These are phyloP conservation scores for Sergeia podlipaevii DNA, from an alignment of 208 protist species.

Conservation along the genomic window DNA sequence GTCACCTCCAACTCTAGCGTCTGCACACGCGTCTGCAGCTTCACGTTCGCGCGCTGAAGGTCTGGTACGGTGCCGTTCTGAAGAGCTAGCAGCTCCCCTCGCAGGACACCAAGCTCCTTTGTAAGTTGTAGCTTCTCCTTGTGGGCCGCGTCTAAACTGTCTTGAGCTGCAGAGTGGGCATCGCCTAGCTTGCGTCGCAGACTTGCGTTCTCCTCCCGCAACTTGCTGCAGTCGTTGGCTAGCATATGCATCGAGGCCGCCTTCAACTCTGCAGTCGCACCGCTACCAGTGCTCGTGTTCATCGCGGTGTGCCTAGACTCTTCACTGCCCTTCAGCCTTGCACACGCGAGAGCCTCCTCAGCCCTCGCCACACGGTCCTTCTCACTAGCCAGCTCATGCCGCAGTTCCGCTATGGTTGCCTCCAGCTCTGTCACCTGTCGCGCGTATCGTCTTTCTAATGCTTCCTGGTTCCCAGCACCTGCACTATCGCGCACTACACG, in stretches of 20 bases:
- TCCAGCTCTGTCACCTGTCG: constrained; percentile 11
- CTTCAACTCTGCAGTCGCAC: too few relatives aligned
- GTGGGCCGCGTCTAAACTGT: constrained; percentile 22
- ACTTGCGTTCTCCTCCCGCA: too few relatives aligned
- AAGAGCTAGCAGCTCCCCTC: constrained; percentile 18
- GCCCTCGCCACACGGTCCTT: too few relatives aligned
- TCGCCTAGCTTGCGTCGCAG: too few relatives aligned
- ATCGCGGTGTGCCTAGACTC: too few relatives aligned
- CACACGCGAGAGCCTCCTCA: too few relatives aligned
- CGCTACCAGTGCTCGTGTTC: too few relatives aligned
- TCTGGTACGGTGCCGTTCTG: constrained; percentile 15
- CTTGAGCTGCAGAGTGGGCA: too few relatives aligned
- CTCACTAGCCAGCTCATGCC: constrained; percentile 16
- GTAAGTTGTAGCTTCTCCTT: constrained; percentile 13
- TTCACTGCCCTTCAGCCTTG: too few relatives aligned
- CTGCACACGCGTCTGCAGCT: neutral
- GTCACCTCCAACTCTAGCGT: constrained; percentile 2
- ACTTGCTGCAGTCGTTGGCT: too few relatives aligned
- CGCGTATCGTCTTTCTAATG: constrained; percentile 8
- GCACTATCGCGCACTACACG: constrained; percentile 2
- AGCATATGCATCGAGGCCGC: too few relatives aligned
- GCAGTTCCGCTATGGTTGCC: constrained; percentile 13
- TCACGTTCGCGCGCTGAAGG: constrained; percentile 3
- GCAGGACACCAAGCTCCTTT: constrained; percentile 10
- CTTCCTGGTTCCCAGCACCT: neutral